These are phyloP conservation scores for Apiotrichum laibachii DNA, from an alignment of 1,284 basidiomycete species.

Conservation along the genomic window DNA sequence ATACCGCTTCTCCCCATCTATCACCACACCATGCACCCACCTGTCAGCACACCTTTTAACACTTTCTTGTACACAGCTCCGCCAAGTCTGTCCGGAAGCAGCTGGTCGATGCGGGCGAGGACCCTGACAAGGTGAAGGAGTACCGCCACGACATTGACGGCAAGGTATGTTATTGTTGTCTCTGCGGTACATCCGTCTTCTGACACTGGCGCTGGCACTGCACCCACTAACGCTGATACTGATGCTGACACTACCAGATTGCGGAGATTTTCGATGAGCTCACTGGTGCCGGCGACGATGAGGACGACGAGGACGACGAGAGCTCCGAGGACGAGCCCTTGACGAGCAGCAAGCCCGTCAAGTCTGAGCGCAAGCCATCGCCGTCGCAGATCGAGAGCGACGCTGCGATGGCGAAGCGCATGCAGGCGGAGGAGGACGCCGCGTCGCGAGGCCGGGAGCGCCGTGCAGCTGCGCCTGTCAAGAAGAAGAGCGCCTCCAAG, in stretches of 20 bases:
- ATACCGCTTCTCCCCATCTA: no score
- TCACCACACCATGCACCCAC: no score
- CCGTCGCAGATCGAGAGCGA: slow-evolving; percentile 26
- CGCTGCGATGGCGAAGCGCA: slow-evolving; percentile 30
- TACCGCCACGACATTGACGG: slow-evolving; percentile 43
- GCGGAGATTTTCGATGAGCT: slow-evolving; percentile 41
- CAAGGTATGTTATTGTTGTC: slow-evolving; percentile 27
- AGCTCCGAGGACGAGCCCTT: background rate
- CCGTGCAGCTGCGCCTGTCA: slow-evolving; percentile 19
- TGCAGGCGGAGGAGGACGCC: slow-evolving; percentile 36
- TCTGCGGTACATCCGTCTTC: no score
- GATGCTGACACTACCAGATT: slow-evolving; percentile 26
- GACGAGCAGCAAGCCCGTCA: slow-evolving; percentile 14
- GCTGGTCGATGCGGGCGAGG: slow-evolving; percentile 40
- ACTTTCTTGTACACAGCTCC: slow-evolving; percentile 28
- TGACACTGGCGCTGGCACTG: background rate
- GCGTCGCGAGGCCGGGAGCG: slow-evolving; percentile 20
- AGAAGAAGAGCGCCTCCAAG: slow-evolving; percentile 29
- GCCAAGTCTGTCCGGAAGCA: slow-evolving; percentile 49
- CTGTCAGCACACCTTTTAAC: background rate
- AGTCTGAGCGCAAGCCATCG: slow-evolving; percentile 19
- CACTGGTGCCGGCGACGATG: slow-evolving; percentile 3
- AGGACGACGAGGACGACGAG: background rate
- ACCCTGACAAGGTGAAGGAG: slow-evolving; percentile 41
- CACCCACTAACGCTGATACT: background rate